phyloP scores from a whole-genome alignment of 495 filamentous ascomycete genomes.

The Aspergillus asperescens region DNA sequence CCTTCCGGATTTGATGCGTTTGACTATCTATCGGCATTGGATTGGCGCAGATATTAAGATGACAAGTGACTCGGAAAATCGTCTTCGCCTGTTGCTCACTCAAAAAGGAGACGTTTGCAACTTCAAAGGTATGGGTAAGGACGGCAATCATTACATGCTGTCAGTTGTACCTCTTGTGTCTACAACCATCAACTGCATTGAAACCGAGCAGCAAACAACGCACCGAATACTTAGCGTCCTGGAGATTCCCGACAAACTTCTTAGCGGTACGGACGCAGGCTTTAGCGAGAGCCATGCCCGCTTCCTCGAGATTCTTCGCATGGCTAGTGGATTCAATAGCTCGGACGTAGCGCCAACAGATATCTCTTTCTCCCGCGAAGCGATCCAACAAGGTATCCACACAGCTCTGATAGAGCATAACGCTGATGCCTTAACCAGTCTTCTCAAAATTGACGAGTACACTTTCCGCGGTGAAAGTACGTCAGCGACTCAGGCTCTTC shows the following conservation, averaged over 20 bases:
- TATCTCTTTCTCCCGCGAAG: slow-evolving; percentile 21
- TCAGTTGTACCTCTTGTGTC: slow-evolving; percentile 20
- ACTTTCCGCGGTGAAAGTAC: slow-evolving; percentile 20
- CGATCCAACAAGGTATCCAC: slow-evolving; percentile 34
- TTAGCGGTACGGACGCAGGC: slow-evolving; percentile 18
- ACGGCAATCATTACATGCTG: slow-evolving; percentile 19
- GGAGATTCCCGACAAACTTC: slow-evolving; percentile 20
- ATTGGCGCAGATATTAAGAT: slow-evolving; percentile 25
- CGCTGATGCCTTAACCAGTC: slow-evolving; percentile 23
- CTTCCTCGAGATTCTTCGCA: slow-evolving; percentile 36
- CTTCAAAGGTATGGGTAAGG: slow-evolving; percentile 19
- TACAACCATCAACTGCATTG: slow-evolving; percentile 16
- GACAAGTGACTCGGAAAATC: slow-evolving; percentile 16
- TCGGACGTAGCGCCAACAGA: neutral
- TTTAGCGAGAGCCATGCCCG: slow-evolving; percentile 8
- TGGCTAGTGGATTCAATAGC: slow-evolving; percentile 23
- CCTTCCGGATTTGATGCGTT: slow-evolving; percentile 30
- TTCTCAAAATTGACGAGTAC: slow-evolving; percentile 41
- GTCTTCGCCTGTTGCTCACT: slow-evolving; percentile 22
- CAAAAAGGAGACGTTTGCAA: slow-evolving; percentile 9
- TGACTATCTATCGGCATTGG: slow-evolving; percentile 34
- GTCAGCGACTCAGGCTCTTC: neutral
- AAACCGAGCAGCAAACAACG: slow-evolving; percentile 2
- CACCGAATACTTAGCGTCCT: slow-evolving; percentile 20
- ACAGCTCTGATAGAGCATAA: slow-evolving; percentile 31